These are phyloP conservation scores for Colletotrichum chlorophyti DNA, from an alignment of 2,329 filamentous ascomycete species.

Conservation along the genomic window DNA sequence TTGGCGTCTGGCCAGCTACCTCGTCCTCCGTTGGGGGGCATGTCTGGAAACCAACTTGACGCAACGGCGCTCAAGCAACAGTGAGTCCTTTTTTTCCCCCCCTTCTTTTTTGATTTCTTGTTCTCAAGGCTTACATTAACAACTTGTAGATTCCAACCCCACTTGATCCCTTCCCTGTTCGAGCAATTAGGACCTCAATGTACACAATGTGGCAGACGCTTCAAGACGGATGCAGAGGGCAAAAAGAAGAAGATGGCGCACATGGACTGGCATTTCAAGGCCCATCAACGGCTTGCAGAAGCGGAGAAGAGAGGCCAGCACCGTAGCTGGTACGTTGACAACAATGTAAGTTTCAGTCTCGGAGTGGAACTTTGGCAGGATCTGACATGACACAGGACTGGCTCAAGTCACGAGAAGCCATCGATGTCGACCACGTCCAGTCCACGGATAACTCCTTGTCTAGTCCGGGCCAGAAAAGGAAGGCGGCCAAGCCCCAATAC, in stretches of 20 bases:
- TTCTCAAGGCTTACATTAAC: slow-evolving; percentile 10
- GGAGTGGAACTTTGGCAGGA: slow-evolving; percentile 31
- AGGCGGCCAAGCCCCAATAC: slow-evolving; percentile 63
- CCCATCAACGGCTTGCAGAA: slow-evolving; percentile 87
- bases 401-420: slow-evolving; percentile 37
- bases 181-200: slow-evolving; percentile 86
- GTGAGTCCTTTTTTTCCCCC: no score
- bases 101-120: no score
- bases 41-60: slow-evolving; percentile 65
- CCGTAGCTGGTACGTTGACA: slow-evolving; percentile 93
- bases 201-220: slow-evolving; percentile 89
- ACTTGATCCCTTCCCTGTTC: slow-evolving; percentile 77
- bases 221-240: slow-evolving; percentile 78
- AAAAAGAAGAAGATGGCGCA: slow-evolving; percentile 87
- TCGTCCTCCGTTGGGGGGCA: slow-evolving; percentile 38
- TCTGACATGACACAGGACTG: slow-evolving; percentile 21
- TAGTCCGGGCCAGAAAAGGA: slow-evolving; percentile 38
- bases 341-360: slow-evolving; percentile 65
- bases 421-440: slow-evolving; percentile 34
- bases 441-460: slow-evolving; percentile 18
- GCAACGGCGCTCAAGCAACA: slow-evolving; percentile 73
- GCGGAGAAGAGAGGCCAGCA: slow-evolving; percentile 86
- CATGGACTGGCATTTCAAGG: slow-evolving; percentile 98
- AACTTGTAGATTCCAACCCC: slow-evolving; percentile 69
- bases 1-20: slow-evolving; percentile 37